These are phyloP conservation scores for Ophiocordyceps camponoti-floridani DNA, from an alignment of 2,329 filamentous ascomycete species.

Conservation along the genomic window DNA sequence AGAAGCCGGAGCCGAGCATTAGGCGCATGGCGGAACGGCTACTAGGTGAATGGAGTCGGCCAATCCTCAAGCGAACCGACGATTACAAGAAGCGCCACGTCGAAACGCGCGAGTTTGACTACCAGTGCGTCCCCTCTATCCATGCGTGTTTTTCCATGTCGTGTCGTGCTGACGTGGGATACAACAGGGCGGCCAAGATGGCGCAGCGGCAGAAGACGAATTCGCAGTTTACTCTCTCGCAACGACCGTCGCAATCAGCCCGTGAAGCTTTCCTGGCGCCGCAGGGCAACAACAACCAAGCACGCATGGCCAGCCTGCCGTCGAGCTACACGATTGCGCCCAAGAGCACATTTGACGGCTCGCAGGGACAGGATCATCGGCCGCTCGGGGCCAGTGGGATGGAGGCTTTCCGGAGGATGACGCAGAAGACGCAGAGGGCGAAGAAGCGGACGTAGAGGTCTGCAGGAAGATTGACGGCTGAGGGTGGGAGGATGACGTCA, in stretches of 20 bases:
- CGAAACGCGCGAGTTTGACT: conserved; percentile 45
- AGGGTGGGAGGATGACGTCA: no score
- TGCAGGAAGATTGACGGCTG: no score
- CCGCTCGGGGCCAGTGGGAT: conserved; percentile 45
- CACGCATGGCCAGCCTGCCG: conserved; percentile 34
- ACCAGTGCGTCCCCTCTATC: conserved; percentile 29
- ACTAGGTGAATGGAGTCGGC: conserved; percentile 89
- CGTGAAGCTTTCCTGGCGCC: conserved; percentile 36
- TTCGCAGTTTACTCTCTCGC: conserved; percentile 30
- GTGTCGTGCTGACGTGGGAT: conserved; percentile 2
- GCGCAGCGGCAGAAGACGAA: conserved; percentile 29
- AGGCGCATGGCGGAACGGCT: conserved; percentile 86
- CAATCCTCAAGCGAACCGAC: conserved; percentile 82
- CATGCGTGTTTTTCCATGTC: neutral
- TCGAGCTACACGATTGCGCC: conserved; percentile 42
- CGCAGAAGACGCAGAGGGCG: conserved; percentile 27
- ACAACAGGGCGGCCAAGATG: conserved; percentile 30
- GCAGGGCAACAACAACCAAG: conserved; percentile 34
- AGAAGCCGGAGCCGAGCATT: conserved; percentile 71
- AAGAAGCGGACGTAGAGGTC: conserved; percentile 25
- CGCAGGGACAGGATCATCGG: conserved; percentile 30
- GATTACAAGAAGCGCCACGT: conserved; percentile 77
- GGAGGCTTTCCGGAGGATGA: conserved; percentile 49
- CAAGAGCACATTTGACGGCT: conserved; percentile 41
- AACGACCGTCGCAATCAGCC: conserved; percentile 25